Base-by-base conservation (phyloP, 352 stramenopile genomes). In the Pythium grandisporangium region DNA sequence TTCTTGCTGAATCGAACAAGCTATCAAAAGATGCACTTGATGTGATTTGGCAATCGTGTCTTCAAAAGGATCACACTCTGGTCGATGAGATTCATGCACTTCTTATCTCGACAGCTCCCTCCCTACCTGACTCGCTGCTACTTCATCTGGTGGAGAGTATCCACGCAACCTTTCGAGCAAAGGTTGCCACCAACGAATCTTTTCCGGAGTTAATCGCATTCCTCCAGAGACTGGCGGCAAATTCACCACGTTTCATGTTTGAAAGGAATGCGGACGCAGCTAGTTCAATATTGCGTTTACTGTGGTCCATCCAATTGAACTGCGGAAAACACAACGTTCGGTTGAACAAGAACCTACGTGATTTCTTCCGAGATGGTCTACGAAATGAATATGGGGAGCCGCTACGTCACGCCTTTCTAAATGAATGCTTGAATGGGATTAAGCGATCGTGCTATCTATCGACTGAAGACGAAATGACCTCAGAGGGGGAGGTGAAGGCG, bases 221-320 rank as follows among this genome's bases (percentile, higher is more conserved):
- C 27, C 58, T 94, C n/a, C 74, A 94, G 45, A 67, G 79, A 10
- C 30, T 94, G 17, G 72, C 77, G 6, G 69, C 62, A 10, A 79
- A 66, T 19, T 81, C 68, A 8, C 69, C 75, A 5, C 66, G 57
- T 5, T 88, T 91, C 44, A 62, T 94, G 17, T 74, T 83, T 57
- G 78, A 88, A 20, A 63, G 75, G 33, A 70, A 63, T 16, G 51
- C 66, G 0, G 61, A 68, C 12, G 72, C 89, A 20, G 85, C 75
- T 4, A 78, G 64, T 34, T 59, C 62, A 20, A 75, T 89, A 21
- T 51, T 91, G 32, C 67, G 84, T 23, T 34, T 94, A 26, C 44
- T 94, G 20, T 94, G 81, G 81, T 82, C 76, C 3, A 88, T 94
- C 45, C 76, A 91, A 53, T 73, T 81, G 51, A 61, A 79, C n/a